Conservation (phyloP, 78 protist species). For the Chrysochromulina tobinii region DNA sequence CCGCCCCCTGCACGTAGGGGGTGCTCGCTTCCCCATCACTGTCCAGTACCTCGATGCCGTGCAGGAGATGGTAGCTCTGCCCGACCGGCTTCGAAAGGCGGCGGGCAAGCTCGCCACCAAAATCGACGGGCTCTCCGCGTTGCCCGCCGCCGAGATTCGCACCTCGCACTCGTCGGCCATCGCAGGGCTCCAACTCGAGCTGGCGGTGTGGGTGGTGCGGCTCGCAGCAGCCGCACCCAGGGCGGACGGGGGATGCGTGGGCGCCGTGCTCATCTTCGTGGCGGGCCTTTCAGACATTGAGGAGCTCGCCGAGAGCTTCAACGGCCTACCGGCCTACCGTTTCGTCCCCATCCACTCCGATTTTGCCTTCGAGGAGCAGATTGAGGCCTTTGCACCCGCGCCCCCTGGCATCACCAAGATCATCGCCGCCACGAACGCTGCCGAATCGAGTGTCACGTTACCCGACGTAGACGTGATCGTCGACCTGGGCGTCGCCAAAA, state of each 20-base stretch:
- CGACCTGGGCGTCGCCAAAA: neutral
- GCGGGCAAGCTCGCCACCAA: neutral
- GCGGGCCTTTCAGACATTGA: neutral
- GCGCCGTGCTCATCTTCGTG: constrained; percentile 3
- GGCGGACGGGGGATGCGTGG: neutral
- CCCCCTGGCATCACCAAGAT: neutral
- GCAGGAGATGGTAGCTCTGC: neutral
- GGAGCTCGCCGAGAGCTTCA: neutral
- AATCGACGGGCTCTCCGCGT: neutral
- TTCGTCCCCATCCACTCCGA: neutral
- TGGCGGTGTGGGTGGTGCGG: neutral
- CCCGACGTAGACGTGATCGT: constrained; percentile 15
- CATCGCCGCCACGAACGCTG: neutral
- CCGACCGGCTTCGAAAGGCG: neutral
- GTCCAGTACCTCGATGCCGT: neutral
- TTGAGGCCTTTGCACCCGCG: neutral
- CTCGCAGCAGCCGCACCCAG: neutral
- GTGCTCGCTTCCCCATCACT: neutral
- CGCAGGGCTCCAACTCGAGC: too few relatives aligned
- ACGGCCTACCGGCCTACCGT: neutral
- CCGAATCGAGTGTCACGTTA: neutral
- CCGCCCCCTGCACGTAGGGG: neutral
- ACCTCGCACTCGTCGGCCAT: neutral
- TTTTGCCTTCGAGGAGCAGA: constrained; percentile 2
- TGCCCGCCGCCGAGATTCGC: neutral